These are phyloP conservation scores for Ceratobasidium sp. DNA, from an alignment of 1,284 basidiomycete genomes.

Conservation along the genomic window DNA sequence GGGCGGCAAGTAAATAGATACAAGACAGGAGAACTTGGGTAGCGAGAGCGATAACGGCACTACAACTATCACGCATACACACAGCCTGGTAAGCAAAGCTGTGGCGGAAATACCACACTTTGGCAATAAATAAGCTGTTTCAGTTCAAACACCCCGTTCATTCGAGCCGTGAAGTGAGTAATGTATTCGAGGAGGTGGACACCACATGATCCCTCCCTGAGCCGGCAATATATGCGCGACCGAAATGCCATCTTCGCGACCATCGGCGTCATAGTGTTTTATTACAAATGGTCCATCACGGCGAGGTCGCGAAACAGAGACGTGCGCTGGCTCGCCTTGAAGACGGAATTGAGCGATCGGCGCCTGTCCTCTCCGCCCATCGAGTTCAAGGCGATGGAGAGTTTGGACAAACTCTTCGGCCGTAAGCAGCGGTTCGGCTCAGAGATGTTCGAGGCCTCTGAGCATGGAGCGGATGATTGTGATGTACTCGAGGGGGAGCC, in stretches of 20 bases:
- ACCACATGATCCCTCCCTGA: slow-evolving; percentile 25
- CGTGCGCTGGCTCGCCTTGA: slow-evolving; percentile 8
- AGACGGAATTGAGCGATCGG: slow-evolving; percentile 20
- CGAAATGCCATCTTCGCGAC: slow-evolving; percentile 19
- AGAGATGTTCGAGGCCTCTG: background rate
- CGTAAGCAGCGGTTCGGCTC: background rate
- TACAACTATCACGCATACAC: too few relatives aligned
- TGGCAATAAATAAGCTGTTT: too few relatives aligned
- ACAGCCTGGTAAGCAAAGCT: too few relatives aligned
- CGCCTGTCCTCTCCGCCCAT: background rate
- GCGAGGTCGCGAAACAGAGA: slow-evolving; percentile 5
- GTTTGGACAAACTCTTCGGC: slow-evolving; percentile 8
- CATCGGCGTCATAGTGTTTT: slow-evolving; percentile 19
- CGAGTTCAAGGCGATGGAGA: slow-evolving; percentile 4
- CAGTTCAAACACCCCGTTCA: too few relatives aligned
- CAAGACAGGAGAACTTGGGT: too few relatives aligned
- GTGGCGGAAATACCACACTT: too few relatives aligned
- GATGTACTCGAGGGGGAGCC: background rate
- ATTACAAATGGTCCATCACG: slow-evolving; percentile 16
- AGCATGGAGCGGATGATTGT: background rate
- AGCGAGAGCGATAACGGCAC: too few relatives aligned
- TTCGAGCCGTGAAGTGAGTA: too few relatives aligned
- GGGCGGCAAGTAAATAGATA: too few relatives aligned
- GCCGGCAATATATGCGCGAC: slow-evolving; percentile 27
- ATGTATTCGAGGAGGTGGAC: slow-evolving; percentile 19